These are phyloP conservation scores for Fusarium sp. DNA, from an alignment of 2,329 filamentous ascomycete species.

Conservation along the genomic window DNA sequence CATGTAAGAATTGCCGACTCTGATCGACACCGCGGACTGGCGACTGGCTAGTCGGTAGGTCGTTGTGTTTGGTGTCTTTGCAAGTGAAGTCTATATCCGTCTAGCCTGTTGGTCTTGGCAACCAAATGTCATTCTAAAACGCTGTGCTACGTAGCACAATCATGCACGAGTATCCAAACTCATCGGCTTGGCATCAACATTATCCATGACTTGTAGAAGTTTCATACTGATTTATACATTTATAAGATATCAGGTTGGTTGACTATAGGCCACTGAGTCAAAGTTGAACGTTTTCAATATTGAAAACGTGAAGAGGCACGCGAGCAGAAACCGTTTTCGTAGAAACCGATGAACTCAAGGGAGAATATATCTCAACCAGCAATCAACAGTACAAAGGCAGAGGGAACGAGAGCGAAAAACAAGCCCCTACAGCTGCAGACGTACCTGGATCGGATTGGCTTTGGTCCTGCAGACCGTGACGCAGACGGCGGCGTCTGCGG, in stretches of 20 bases:
- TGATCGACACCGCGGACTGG: slow-evolving; percentile 37
- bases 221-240: not conserved
- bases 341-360: slow-evolving; percentile 1
- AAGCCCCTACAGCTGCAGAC: slow-evolving; percentile 11
- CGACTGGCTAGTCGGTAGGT: slow-evolving; percentile 29
- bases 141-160: slow-evolving; percentile 19
- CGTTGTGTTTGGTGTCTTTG: slow-evolving; percentile 20
- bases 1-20: slow-evolving; percentile 31
- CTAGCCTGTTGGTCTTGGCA: slow-evolving; percentile 28
- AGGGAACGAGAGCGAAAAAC: slow-evolving; percentile 8
- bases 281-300: slow-evolving; percentile 7
- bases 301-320: slow-evolving; percentile 18
- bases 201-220: not conserved
- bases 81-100: slow-evolving; percentile 33
- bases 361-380: not conserved
- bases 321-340: slow-evolving; percentile 33
- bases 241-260: not conserved
- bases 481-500: slow-evolving; percentile 29
- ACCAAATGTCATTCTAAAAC: slow-evolving; percentile 24
- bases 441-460: slow-evolving; percentile 22
- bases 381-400: not conserved
- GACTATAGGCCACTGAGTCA: not conserved
- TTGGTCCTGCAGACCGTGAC: slow-evolving; percentile 29
- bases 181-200: slow-evolving; percentile 3
- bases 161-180: slow-evolving; percentile 9